Evolutionary conservation across 1,139 yeast species (phyloP).

Genomic region (Starmera stellimalicola): DNA sequence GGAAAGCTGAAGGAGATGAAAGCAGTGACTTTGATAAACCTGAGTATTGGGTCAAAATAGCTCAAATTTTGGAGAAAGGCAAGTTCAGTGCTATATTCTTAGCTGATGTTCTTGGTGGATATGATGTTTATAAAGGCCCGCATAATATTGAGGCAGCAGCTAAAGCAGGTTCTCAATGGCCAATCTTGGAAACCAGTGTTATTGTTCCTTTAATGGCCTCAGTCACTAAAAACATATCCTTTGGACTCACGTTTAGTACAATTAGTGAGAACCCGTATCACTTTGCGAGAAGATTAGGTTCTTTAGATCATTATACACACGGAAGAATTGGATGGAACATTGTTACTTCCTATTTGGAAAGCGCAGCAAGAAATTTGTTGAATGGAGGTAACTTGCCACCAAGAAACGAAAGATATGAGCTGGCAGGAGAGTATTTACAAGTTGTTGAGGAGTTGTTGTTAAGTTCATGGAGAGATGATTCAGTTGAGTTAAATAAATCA

Average conservation of each 20-base stretch:
- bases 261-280: constrained; percentile 30
- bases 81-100: constrained; percentile 33
- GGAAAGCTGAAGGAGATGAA: constrained; percentile 16
- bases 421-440: constrained; percentile 29
- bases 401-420: constrained; percentile 27
- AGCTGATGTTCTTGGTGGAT: constrained; percentile 36
- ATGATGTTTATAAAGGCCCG: constrained; percentile 30
- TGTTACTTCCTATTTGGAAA: constrained; percentile 28
- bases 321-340: constrained; percentile 32
- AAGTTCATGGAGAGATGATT: constrained; percentile 34
- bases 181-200: constrained; percentile 29
- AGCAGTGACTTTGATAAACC: constrained; percentile 19
- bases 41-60: constrained; percentile 34
- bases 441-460: constrained; percentile 28
- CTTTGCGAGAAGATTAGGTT: constrained; percentile 27
- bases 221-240: constrained; percentile 27
- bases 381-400: constrained; percentile 25
- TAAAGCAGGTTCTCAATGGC: constrained; percentile 30
- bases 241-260: constrained; percentile 30
- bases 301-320: constrained; percentile 26
- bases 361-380: constrained; percentile 28
- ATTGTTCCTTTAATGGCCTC: constrained; percentile 32
- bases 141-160: constrained; percentile 27
- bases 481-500: constrained; percentile 23
- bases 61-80: constrained; percentile 31